phyloP scores from a whole-genome alignment of 139 green algal species.

The Coccomyxa sp. region DNA sequence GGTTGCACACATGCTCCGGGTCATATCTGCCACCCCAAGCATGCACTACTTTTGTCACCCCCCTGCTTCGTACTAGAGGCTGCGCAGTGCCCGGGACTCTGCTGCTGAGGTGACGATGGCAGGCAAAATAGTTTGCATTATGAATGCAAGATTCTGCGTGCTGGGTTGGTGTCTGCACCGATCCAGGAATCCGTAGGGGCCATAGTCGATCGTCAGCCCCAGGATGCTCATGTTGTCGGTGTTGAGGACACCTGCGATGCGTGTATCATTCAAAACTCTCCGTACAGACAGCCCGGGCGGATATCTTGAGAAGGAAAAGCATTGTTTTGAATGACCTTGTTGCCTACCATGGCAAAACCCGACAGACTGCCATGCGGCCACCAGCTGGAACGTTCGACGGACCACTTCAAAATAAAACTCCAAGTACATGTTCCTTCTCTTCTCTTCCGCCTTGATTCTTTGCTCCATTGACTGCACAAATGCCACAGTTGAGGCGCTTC shows the following conservation, averaged over 20 bases:
- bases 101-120: too few species aligned
- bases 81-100: too few species aligned
- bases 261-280: not conserved
- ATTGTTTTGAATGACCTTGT: not conserved
- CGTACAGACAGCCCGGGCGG: not conserved
- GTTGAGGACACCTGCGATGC: constrained; percentile 79
- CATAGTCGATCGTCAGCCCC: constrained; percentile 73
- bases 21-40: constrained; percentile 18
- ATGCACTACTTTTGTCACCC: not conserved
- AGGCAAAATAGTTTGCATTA: too few species aligned
- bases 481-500: too few species aligned
- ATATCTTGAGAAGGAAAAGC: not conserved
- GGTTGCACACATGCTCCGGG: constrained; percentile 45
- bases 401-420: constrained; percentile 58
- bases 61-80: too few species aligned
- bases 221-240: constrained; percentile 96
- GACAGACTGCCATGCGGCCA: constrained; percentile 80
- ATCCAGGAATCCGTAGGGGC: constrained; percentile 74
- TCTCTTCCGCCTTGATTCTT: not conserved
- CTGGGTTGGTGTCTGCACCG: constrained; percentile 24
- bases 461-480: not conserved
- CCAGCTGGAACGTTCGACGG: constrained; percentile 66
- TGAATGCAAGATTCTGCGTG: too few species aligned
- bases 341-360: constrained; percentile 73
- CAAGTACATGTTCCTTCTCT: constrained; percentile 39